Percentiles rank a stretch among this genome's conserved stretches.
Conservation (phyloP, 2,329 filamentous ascomycete species). For the Ophiostoma fasciatum region DNA sequence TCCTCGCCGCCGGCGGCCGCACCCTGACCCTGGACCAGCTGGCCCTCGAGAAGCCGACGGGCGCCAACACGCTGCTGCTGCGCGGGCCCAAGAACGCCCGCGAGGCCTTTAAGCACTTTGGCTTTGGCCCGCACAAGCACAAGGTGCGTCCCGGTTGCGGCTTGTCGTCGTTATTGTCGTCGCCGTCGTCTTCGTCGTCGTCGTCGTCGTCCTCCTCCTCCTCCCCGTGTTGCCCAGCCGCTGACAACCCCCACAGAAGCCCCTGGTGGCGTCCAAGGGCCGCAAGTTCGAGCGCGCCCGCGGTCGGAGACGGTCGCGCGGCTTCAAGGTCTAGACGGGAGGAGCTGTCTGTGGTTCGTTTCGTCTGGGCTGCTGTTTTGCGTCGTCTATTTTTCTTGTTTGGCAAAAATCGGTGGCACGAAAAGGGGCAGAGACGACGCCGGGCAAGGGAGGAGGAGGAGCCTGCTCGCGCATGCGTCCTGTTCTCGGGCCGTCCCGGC, state of each 20-base stretch:
- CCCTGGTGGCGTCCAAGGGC: conserved; percentile 94
- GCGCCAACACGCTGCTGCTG: conserved; percentile 91
- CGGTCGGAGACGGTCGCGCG: conserved; percentile 94
- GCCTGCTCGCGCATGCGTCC: no score
- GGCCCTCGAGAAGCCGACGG: conserved; percentile 85
- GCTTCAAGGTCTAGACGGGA: conserved; percentile 95
- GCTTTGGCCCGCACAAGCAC: conserved; percentile 93
- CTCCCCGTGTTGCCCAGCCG: background rate
- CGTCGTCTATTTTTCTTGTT: background rate
- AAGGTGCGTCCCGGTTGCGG: conserved; percentile 49
- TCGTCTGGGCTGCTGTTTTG: conserved; percentile 2
- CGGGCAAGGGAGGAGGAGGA: no score
- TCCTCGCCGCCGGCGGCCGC: conserved; percentile 87
- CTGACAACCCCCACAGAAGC: conserved; percentile 53
- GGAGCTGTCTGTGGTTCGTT: background rate
- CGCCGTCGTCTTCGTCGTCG: background rate
- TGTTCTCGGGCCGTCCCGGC: no score
- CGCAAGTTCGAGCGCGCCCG: conserved; percentile 98
- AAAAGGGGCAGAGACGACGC: no score
- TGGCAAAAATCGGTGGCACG: background rate
- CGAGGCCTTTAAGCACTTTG: conserved; percentile 98
- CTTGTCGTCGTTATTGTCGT: background rate
- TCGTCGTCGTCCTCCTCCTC: background rate
- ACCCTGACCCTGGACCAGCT: conserved; percentile 93
- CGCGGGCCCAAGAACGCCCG: conserved; percentile 96